Base-by-base conservation (phyloP, 2,329 filamentous ascomycete genomes). In the Colletotrichum theobromicola region DNA sequence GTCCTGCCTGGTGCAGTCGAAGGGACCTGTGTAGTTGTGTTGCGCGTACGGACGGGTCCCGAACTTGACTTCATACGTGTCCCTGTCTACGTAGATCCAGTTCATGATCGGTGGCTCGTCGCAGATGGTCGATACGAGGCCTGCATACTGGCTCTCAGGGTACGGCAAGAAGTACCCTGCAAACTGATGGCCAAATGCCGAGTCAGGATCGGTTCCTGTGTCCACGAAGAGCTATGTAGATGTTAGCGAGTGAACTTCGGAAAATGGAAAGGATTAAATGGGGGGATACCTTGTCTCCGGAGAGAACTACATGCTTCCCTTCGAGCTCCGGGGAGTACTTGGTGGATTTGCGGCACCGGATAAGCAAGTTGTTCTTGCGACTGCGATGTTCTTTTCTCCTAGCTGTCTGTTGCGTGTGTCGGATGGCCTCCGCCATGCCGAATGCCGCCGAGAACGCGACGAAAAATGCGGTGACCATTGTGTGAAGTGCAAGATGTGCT, bases 141-240 rank as follows among this genome's bases (percentile, higher is more conserved):
- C 87, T 46, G 87, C 83, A 57, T 85, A 83, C 30, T 80, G 73
- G n/a, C 83, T 76, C n/a, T 89, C 89, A 4, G 90, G 89, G 76
- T 91, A 91, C 2, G 89, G 89, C 26, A 91, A 82, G 76, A 86
- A 91, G 77, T 92, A 91, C 30, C 90, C 90, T 5, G 88, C 85
- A 77, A 90, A 91, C 0, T 87, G 86, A 78, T 91, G 88, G 4
- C 88, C 86, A 65, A 82, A 81, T 2, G 76, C 79, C 67, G 79
- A 75, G 67, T 77, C 78, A 60, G 74, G 78, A 37, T 80, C 75
- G 67, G 77, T 70, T 57, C 79, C 82, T 8, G 85, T 87, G 66
- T 88, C 88, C 28, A 90, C 85, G 76, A 88, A 89, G 24, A 89
- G 79, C 82, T 85, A 70, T 60, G 61, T 21, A 35, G 15, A 9